Percentiles rank a stretch among this genome's conserved stretches.
Conservation (phyloP, 73 alveolate species). For the Blepharisma japonicum region DNA sequence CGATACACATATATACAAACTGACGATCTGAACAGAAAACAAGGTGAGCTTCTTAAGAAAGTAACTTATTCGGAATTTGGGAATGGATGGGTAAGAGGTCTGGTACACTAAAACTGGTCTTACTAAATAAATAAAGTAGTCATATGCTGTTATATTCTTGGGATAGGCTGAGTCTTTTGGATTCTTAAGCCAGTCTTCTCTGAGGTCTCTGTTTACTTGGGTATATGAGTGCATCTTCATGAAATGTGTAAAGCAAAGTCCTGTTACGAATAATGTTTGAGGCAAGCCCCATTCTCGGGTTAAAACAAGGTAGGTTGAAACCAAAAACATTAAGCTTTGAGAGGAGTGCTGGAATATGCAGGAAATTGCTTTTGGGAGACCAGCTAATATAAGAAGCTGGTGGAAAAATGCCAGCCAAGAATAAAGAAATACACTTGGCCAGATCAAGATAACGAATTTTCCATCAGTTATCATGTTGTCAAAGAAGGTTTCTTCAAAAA, state of each 20-base stretch:
- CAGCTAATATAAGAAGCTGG: too few species aligned
- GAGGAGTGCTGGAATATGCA: neutral
- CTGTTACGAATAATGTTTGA: neutral
- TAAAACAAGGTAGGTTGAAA: neutral
- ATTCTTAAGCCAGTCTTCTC: neutral
- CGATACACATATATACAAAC: neutral
- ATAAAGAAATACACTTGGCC: too few species aligned
- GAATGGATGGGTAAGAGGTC: neutral
- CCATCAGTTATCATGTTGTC: too few species aligned
- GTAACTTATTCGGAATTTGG: neutral
- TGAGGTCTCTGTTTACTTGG: neutral
- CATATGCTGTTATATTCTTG: neutral
- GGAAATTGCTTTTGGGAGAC: neutral
- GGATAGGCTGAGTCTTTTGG: neutral
- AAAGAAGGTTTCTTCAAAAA: too few species aligned
- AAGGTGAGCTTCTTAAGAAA: neutral
- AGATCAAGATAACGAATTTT: too few species aligned
- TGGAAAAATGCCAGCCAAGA: too few species aligned
- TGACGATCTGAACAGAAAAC: neutral
- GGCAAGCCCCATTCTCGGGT: neutral
- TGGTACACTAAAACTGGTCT: slow-evolving; percentile 1
- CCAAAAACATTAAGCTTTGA: neutral
- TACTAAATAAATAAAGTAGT: neutral
- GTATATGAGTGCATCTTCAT: slow-evolving; percentile 12
- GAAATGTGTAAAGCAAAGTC: neutral